Percentiles rank a stretch among this genome's conserved stretches.
These are phyloP conservation scores for Astrephomene gubernaculifera DNA, from an alignment of 139 green algal species.

Conservation along the genomic window DNA sequence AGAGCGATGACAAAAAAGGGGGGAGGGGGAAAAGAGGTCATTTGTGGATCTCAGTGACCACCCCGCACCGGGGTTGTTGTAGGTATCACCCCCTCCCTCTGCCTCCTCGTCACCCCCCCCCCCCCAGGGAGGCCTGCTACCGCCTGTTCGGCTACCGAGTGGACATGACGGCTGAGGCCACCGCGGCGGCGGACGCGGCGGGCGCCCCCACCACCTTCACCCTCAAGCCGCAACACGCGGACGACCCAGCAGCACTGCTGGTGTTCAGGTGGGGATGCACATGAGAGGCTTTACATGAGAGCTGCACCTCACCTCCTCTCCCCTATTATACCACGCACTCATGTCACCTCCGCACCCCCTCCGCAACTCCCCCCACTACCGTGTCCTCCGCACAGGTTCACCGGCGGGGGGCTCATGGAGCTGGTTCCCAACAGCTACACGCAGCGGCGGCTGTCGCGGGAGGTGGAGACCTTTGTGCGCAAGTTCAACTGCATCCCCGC, in stretches of 20 bases:
- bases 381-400: constrained; percentile 48
- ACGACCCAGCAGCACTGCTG: constrained; percentile 59
- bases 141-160: constrained; percentile 52
- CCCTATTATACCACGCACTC: no score
- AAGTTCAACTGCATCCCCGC: constrained; percentile 84
- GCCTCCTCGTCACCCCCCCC: no score
- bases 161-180: constrained; percentile 76
- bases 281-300: no score
- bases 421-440: constrained; percentile 76
- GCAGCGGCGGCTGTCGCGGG: constrained; percentile 47
- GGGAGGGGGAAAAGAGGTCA: no score
- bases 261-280: constrained; percentile 60
- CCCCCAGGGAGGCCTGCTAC: constrained; percentile 51
- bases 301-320: no score
- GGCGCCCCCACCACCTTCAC: constrained; percentile 70
- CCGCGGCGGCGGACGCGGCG: constrained; percentile 45
- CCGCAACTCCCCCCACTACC: no score
- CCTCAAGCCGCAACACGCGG: constrained; percentile 67
- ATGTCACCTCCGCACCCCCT: no score
- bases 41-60: no score
- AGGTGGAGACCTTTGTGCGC: constrained; percentile 83
- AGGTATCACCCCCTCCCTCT: no score
- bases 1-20: no score
- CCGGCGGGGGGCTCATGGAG: constrained; percentile 51
- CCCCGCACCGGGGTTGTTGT: no score